Evolutionary conservation across 345 rosid species (phyloP), one percentile per base, ranked within the genome.

Genomic region (Streptanthus diversifolius): DNA sequence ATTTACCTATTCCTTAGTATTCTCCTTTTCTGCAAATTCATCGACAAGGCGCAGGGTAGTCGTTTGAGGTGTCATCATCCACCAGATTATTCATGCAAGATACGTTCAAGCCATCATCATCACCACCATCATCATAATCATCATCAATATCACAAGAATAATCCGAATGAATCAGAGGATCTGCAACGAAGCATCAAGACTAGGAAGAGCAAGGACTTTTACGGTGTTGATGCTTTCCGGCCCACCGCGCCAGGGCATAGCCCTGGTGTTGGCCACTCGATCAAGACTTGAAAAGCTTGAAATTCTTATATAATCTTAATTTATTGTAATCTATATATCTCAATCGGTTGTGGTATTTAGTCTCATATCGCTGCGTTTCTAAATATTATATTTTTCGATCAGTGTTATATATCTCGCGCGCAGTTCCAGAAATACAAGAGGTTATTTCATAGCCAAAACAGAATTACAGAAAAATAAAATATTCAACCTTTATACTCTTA

Each of bases 241-340:
- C 82, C 82, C 12, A 83, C 84, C 0, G 36, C 52, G 4, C 82
- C 82, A 44, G 88, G 87, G 17, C 81, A 79, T 35, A 85, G 85
- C 36, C 86, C 86, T 1, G 83, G 88, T n/a, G 77, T 82, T 52
- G 88, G 86, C 10, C 85, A 82, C 68, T 75, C 36, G 0, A 70
- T 76, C 66, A 76, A 76, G 66, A 76, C 52, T 1, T 76, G 47
- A 60, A 6, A 63, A 32, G 1, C 11, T 68, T 51, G 3, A 30
- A 22, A 13, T 30, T 21, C 19, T 51, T 40, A n/a, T n/a, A n/a
- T n/a, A n/a, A 18, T 67, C 2, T 49, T 39, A 44, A 49, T 48
- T 36, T 47, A 51, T 74, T 12, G 13, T 43, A 2, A 62, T 62
- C 53, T 5, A 24, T 41, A 10, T 25, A 53, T 24, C 15, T 52